Percentiles rank a stretch among this genome's conserved stretches.
Conservation (phyloP, 2,329 filamentous ascomycete genomes). For the Clathrospora elynae region DNA sequence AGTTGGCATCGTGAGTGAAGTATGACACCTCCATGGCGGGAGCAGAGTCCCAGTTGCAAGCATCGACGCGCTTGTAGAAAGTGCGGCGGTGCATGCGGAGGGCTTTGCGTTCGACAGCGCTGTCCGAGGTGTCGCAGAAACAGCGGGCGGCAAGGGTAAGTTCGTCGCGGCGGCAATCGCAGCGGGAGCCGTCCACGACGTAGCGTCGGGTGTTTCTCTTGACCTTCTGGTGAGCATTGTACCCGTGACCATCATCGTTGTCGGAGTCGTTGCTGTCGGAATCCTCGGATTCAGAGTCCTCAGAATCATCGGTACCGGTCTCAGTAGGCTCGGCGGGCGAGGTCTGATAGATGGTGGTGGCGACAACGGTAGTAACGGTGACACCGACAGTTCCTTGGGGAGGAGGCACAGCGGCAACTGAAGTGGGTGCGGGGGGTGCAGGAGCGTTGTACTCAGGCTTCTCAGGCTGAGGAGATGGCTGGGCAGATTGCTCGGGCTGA, state of each 20-base stretch:
- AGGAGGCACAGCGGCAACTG: slow-evolving; percentile 1
- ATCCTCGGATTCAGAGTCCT: slow-evolving; percentile 8
- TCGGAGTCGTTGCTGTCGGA: slow-evolving; percentile 10
- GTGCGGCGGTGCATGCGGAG: slow-evolving; percentile 41
- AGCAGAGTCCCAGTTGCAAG: slow-evolving; percentile 46
- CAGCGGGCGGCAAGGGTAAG: slow-evolving; percentile 28
- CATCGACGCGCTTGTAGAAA: slow-evolving; percentile 36
- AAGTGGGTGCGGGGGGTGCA: slow-evolving; percentile 1
- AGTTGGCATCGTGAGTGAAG: slow-evolving; percentile 47
- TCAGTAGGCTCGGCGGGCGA: slow-evolving; percentile 4
- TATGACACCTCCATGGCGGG: slow-evolving; percentile 52
- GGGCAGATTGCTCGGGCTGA: slow-evolving; percentile 16
- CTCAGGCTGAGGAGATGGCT: slow-evolving; percentile 10
- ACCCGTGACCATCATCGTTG: slow-evolving; percentile 3
- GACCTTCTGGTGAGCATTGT: slow-evolving; percentile 17
- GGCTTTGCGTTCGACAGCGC: slow-evolving; percentile 39
- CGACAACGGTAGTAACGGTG: slow-evolving; percentile 12
- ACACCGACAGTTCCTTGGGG: slow-evolving; percentile 1
- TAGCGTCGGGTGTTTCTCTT: slow-evolving; percentile 24
- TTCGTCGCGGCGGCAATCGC: slow-evolving; percentile 32
- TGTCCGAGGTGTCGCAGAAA: slow-evolving; percentile 30
- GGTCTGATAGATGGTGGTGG: slow-evolving; percentile 10
- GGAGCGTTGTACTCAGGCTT: neutral
- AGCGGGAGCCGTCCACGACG: slow-evolving; percentile 38
- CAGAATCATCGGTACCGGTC: slow-evolving; percentile 12